Conservation (phyloP, 2,329 filamentous ascomycete genomes). For the Endoconidiophora polonica region DNA sequence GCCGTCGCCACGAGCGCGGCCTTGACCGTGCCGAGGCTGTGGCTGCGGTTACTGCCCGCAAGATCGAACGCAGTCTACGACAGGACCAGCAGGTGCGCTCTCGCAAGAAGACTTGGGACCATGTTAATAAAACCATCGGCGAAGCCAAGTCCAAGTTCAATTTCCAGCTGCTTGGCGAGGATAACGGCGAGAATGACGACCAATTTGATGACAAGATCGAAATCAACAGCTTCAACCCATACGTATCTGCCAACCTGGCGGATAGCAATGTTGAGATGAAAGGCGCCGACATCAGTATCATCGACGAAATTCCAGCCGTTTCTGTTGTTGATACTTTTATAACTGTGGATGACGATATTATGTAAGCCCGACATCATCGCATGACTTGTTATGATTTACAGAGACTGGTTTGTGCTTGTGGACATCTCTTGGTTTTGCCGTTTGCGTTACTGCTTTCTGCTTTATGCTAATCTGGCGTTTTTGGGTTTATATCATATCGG, state of each 20-base stretch:
- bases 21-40: slow-evolving; percentile 43
- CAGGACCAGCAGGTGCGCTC: slow-evolving; percentile 30
- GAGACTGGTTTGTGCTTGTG: background rate
- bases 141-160: slow-evolving; percentile 14
- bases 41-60: slow-evolving; percentile 39
- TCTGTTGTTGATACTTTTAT: background rate
- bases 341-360: slow-evolving; percentile 5
- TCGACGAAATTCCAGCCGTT: background rate
- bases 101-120: slow-evolving; percentile 39
- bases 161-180: slow-evolving; percentile 11
- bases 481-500: background rate
- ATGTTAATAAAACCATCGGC: slow-evolving; percentile 32
- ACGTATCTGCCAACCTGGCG: background rate
- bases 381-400: slow-evolving; percentile 1
- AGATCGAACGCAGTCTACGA: slow-evolving; percentile 37
- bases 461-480: slow-evolving; percentile 6
- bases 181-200: slow-evolving; percentile 11
- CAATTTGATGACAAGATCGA: background rate
- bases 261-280: slow-evolving; percentile 3
- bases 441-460: slow-evolving; percentile 2
- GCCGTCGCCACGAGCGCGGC: slow-evolving; percentile 37
- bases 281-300: background rate
- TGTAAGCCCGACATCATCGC: background rate
- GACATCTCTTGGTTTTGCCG: background rate
- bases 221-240: background rate